Percentiles rank a stretch among this genome's conserved stretches.
phyloP scores from a whole-genome alignment of 1,284 basidiomycete genomes.

The Apiotrichum veenhuisii region DNA sequence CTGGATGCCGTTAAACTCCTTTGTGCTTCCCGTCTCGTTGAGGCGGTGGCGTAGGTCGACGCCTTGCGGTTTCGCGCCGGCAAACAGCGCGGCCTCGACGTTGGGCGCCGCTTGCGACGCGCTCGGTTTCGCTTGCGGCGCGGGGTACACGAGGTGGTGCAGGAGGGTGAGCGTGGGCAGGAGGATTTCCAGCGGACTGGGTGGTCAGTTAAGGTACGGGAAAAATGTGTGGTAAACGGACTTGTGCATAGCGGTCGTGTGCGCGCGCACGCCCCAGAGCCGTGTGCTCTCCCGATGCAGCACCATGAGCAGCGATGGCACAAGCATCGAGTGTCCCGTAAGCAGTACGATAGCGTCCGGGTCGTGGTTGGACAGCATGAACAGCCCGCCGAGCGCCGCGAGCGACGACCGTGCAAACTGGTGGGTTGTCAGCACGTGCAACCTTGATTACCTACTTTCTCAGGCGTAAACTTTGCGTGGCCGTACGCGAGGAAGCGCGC shows the following conservation, averaged over 20 bases:
- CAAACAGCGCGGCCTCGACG: conserved; percentile 6
- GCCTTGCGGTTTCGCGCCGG: conserved; percentile 21
- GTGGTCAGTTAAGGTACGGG: neutral
- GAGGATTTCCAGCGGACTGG: conserved; percentile 33
- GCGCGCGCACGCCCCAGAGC: conserved; percentile 32
- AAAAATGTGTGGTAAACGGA: neutral
- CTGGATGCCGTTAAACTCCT: conserved; percentile 62
- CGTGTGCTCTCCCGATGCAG: conserved; percentile 29
- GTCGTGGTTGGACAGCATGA: conserved; percentile 31
- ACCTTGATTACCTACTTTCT: conserved; percentile 1
- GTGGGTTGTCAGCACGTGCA: neutral
- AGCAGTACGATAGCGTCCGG: conserved; percentile 37
- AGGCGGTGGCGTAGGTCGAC: conserved; percentile 31
- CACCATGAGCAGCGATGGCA: conserved; percentile 31
- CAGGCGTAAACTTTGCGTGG: neutral
- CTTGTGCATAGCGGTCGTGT: neutral
- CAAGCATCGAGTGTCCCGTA: conserved; percentile 28
- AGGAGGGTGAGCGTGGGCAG: conserved; percentile 29
- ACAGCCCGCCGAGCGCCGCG: conserved; percentile 20
- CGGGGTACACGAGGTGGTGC: conserved; percentile 43
- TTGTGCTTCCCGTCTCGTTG: conserved; percentile 17
- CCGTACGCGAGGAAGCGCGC: conserved; percentile 18
- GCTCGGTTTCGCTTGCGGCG: conserved; percentile 12
- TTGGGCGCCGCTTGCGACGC: conserved; percentile 5
- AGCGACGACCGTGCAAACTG: conserved; percentile 12